These are phyloP conservation scores for Candida morakotiae DNA, from an alignment of 805 yeast genomes.

Conservation along the genomic window DNA sequence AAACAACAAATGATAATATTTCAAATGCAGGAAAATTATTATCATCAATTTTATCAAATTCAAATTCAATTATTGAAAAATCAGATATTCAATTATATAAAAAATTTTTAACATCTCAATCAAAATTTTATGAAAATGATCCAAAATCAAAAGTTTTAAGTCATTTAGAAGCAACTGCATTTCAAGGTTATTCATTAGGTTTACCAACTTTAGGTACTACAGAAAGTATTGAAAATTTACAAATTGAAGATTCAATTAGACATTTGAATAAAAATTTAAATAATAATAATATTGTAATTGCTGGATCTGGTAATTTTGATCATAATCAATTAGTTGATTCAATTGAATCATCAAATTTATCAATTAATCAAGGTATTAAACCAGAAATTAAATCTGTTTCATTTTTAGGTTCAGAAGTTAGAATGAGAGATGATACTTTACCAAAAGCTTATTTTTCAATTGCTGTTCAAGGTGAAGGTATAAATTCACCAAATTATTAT, in stretches of 20 bases:
- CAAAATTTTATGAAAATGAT: constrained; percentile 52
- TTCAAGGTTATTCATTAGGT: constrained; percentile 80
- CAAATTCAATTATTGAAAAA: constrained; percentile 36
- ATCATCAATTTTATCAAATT: constrained; percentile 38
- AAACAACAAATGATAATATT: constrained; percentile 47
- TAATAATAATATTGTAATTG: constrained; percentile 63
- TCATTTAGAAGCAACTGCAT: constrained; percentile 79
- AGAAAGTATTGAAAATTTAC: constrained; percentile 58
- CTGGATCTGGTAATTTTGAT: constrained; percentile 64
- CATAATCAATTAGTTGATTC: constrained; percentile 70
- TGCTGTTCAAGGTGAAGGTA: constrained; percentile 70
- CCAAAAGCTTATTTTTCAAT: constrained; percentile 76
- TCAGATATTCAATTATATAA: constrained; percentile 47
- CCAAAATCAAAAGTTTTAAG: constrained; percentile 59
- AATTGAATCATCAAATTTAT: constrained; percentile 46
- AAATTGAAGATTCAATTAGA: constrained; percentile 51
- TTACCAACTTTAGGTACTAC: constrained; percentile 73
- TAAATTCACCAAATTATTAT: constrained; percentile 59
- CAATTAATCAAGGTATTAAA: constrained; percentile 49
- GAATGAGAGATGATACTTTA: constrained; percentile 83
- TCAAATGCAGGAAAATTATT: constrained; percentile 51
- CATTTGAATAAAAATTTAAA: constrained; percentile 57
- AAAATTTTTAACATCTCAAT: constrained; percentile 40
- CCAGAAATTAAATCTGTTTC: constrained; percentile 48
- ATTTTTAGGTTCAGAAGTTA: constrained; percentile 82